Conservation (phyloP, 2,329 filamentous ascomycete genomes). For the Aureobasidium musti region DNA sequence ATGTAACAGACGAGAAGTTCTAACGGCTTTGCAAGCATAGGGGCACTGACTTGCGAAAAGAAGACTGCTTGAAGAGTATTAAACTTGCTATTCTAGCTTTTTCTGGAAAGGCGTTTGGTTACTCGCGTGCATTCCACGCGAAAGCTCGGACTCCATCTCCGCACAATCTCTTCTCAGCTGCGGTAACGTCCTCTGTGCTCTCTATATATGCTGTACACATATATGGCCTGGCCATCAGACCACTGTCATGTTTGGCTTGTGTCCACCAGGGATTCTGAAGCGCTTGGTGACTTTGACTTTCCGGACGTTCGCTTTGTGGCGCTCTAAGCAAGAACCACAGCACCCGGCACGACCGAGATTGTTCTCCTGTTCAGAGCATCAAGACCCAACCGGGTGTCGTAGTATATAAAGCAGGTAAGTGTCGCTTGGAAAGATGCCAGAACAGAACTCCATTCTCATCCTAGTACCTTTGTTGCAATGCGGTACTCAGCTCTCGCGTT, state of each 20-base stretch:
- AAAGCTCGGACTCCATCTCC: not conserved
- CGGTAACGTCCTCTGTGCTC: not conserved
- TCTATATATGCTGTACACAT: not conserved
- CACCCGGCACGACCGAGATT: not conserved
- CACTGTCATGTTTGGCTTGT: not conserved
- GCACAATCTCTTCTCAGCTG: not conserved
- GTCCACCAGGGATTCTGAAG: not conserved
- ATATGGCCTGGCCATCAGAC: not conserved
- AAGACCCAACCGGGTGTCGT: not conserved
- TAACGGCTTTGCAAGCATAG: too few relatives aligned
- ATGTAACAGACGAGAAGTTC: too few relatives aligned
- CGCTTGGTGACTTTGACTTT: not conserved
- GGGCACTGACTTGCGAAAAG: too few relatives aligned
- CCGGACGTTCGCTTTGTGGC: not conserved
- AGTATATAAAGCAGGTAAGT: not conserved
- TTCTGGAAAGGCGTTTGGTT: too few relatives aligned
- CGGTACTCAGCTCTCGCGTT: conserved; percentile 13
- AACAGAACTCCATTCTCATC: not conserved
- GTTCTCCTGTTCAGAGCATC: not conserved
- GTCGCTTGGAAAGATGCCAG: not conserved
- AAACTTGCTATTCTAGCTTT: too few relatives aligned
- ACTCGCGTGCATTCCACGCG: too few relatives aligned
- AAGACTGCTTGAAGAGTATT: too few relatives aligned
- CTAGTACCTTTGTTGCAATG: conserved; percentile 8
- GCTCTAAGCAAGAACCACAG: not conserved